A percentile compares a stretch with the other conserved stretches of the same genome.
Conservation (phyloP, 192 early-diverging fungal species). For the Backusella circina region DNA sequence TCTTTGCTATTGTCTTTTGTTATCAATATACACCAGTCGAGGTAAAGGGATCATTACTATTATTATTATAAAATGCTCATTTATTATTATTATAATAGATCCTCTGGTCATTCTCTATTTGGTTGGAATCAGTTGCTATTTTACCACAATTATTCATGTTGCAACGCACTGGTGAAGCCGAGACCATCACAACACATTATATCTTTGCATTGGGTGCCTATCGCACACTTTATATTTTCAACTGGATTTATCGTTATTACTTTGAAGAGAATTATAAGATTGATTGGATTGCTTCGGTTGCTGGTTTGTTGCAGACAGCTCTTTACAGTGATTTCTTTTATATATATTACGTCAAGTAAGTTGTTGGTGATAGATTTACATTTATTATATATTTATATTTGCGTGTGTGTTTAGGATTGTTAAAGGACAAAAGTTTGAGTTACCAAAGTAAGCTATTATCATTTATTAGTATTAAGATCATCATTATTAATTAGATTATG, state of each 20-base stretch:
- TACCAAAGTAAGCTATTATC: conserved; percentile 44
- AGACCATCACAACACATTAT: conserved; percentile 99
- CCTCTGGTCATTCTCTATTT: conserved; percentile 97
- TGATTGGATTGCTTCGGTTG: conserved; percentile 85
- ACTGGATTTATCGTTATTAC: conserved; percentile 93
- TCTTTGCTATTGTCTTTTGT: neutral
- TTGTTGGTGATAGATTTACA: neutral
- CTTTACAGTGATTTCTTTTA: conserved; percentile 98
- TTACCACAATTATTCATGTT: conserved; percentile 98
- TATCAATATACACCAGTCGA: conserved; percentile 1
- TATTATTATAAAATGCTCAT: neutral
- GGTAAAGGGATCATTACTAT: neutral
- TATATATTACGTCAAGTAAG: conserved; percentile 83
- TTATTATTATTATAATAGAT: conserved; percentile 51
- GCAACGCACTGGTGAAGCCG: conserved; percentile 92
- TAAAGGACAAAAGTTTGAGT: conserved; percentile 65
- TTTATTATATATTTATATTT: neutral
- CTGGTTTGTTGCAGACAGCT: conserved; percentile 92
- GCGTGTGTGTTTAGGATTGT: too few relatives aligned
- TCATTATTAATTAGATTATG: neutral
- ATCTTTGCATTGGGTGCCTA: conserved; percentile 95
- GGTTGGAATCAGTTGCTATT: conserved; percentile 95
- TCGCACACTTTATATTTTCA: conserved; percentile 81
- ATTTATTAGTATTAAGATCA: neutral
- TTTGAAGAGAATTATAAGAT: neutral